Conservation (phyloP, 2,329 filamentous ascomycete genomes). For the Aspergillus sp. region DNA sequence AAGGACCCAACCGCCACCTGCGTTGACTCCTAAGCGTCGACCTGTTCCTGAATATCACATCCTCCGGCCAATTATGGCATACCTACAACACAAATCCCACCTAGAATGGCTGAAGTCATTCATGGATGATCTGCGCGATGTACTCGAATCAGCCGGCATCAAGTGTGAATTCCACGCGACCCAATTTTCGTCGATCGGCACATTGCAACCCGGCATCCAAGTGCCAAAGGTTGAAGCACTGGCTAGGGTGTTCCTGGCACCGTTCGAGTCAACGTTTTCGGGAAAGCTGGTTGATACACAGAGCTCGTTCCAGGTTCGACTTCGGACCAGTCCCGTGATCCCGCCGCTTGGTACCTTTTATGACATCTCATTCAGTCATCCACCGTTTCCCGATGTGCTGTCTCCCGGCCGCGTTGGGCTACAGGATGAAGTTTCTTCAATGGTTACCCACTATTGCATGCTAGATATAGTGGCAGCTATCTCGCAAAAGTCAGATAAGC, state of each 20-base stretch:
- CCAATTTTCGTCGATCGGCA: conserved; percentile 27
- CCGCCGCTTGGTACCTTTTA: conserved; percentile 40
- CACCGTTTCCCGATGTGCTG: conserved; percentile 30
- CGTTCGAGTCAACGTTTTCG: conserved; percentile 44
- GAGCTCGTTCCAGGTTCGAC: conserved; percentile 38
- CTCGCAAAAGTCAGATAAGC: conserved; percentile 10
- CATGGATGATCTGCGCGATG: conserved; percentile 29
- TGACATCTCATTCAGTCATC: conserved; percentile 35
- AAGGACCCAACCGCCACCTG: conserved; percentile 64
- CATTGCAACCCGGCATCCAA: conserved; percentile 6
- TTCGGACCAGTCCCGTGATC: conserved; percentile 35
- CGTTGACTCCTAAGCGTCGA: conserved; percentile 53
- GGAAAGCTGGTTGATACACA: conserved; percentile 35
- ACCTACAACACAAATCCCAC: conserved; percentile 51
- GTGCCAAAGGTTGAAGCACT: conserved; percentile 39
- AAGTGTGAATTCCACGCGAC: conserved; percentile 25
- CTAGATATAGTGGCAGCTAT: conserved; percentile 38
- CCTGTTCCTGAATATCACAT: conserved; percentile 55
- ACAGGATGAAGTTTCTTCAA: conserved; percentile 34
- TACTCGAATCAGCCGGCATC: conserved; percentile 35
- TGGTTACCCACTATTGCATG: conserved; percentile 37
- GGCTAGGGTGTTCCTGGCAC: conserved; percentile 41
- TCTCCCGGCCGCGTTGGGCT: conserved; percentile 34
- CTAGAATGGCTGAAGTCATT: conserved; percentile 35
- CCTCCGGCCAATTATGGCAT: conserved; percentile 57